A percentile compares a stretch with the other conserved stretches of the same genome.
Evolutionary conservation across 768 basidiomycete species (phyloP).

Genomic region (Suillus lakei): DNA sequence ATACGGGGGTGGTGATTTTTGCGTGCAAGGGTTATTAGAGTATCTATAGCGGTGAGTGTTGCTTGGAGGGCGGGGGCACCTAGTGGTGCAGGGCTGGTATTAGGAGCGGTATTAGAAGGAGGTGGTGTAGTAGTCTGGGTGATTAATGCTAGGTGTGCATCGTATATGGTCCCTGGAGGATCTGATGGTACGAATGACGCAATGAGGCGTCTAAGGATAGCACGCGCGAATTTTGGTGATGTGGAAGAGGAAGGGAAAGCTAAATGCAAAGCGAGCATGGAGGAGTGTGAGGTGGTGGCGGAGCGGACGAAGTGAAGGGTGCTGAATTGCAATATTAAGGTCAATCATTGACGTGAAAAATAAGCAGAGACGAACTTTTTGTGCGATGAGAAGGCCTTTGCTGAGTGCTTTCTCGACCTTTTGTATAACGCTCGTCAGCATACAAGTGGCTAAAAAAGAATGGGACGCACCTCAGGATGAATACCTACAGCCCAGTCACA

Average conservation of each 20-base stretch:
- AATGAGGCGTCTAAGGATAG: slow-evolving; percentile 28
- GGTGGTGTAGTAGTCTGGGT: slow-evolving; percentile 40
- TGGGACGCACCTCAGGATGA: background rate
- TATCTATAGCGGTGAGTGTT: slow-evolving; percentile 37
- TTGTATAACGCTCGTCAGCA: background rate
- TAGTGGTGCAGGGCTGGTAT: background rate
- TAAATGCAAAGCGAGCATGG: slow-evolving; percentile 55
- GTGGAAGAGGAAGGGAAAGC: background rate
- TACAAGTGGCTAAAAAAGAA: slow-evolving; percentile 12
- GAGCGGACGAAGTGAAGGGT: slow-evolving; percentile 67
- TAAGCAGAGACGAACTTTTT: slow-evolving; percentile 34
- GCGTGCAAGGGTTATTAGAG: slow-evolving; percentile 36
- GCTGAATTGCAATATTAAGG: slow-evolving; percentile 39
- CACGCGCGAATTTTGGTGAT: slow-evolving; percentile 58
- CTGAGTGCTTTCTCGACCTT: slow-evolving; percentile 6
- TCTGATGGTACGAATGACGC: slow-evolving; percentile 36
- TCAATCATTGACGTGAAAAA: slow-evolving; percentile 12
- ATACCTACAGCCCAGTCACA: slow-evolving; percentile 3
- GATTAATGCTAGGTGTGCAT: slow-evolving; percentile 60
- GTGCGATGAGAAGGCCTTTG: slow-evolving; percentile 4
- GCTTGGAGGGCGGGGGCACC: slow-evolving; percentile 30
- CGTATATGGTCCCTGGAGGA: slow-evolving; percentile 57
- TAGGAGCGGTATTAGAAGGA: slow-evolving; percentile 4
- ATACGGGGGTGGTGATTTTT: slow-evolving; percentile 47
- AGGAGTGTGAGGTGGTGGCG: slow-evolving; percentile 63